Conservation (phyloP, 1,284 basidiomycete species). For the Cystobasidium sp. region DNA sequence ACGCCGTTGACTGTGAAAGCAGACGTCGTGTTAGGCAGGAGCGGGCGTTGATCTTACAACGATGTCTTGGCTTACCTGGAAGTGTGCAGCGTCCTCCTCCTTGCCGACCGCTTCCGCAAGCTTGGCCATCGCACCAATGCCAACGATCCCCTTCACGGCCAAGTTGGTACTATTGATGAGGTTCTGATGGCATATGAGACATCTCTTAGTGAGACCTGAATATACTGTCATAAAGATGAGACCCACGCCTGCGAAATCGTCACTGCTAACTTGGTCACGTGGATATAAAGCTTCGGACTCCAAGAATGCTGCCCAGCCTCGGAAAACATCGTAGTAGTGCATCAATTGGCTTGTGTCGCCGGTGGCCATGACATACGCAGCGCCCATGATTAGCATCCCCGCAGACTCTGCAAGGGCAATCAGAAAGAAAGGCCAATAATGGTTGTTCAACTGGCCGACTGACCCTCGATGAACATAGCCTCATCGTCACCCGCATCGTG, state of each 20-base stretch:
- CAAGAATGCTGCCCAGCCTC: conserved; percentile 50
- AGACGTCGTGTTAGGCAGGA: not conserved
- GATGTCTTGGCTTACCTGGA: not conserved
- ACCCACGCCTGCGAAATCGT: conserved; percentile 29
- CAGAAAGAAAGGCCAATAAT: not conserved
- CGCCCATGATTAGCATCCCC: conserved; percentile 53
- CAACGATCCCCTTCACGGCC: conserved; percentile 52
- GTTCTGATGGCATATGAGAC: not conserved
- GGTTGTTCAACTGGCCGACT: not conserved
- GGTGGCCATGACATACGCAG: conserved; percentile 33
- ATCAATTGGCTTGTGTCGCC: not conserved
- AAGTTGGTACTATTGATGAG: conserved; percentile 16
- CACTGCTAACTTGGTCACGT: conserved; percentile 12
- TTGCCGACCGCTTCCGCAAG: conserved; percentile 65
- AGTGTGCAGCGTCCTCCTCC: conserved; percentile 62
- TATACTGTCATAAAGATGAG: not conserved
- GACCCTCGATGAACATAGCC: conserved; percentile 4
- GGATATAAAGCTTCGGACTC: conserved; percentile 49
- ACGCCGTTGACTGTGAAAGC: conserved; percentile 51
- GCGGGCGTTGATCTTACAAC: not conserved
- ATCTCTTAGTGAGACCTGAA: not conserved
- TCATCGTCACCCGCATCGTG: not conserved
- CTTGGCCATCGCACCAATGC: conserved; percentile 65
- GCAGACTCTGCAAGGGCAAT: conserved; percentile 36
- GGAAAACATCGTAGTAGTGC: conserved; percentile 47